Evolutionary conservation across 108 stramenopile genomes (phyloP).

Genomic region (Conticribra weissflogii): DNA sequence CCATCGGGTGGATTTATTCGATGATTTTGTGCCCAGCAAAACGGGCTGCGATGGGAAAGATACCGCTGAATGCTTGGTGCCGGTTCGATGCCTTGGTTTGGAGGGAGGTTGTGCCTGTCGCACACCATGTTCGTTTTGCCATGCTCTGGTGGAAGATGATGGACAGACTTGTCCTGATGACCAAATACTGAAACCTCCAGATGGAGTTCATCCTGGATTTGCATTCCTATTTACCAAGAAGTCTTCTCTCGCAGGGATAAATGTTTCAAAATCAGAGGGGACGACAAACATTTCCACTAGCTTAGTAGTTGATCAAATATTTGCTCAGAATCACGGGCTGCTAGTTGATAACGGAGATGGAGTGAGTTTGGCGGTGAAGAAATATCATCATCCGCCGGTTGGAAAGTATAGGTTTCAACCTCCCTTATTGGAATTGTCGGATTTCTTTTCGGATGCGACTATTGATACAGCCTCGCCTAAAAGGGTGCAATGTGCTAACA

Average conservation of each 20-base stretch:
- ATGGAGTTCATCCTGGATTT: slow-evolving; percentile 32
- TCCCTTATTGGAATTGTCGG: slow-evolving; percentile 34
- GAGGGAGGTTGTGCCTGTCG: slow-evolving; percentile 43
- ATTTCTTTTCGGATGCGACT: slow-evolving; percentile 30
- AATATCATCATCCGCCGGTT: slow-evolving; percentile 45
- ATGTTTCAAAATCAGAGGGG: neutral
- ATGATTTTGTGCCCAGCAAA: slow-evolving; percentile 45
- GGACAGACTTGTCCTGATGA: neutral
- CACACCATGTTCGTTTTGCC: slow-evolving; percentile 44
- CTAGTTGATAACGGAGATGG: slow-evolving; percentile 13
- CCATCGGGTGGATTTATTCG: slow-evolving; percentile 49
- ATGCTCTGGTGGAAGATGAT: slow-evolving; percentile 29
- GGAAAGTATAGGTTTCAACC: slow-evolving; percentile 34
- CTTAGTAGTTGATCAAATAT: slow-evolving; percentile 41
- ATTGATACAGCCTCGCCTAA: neutral
- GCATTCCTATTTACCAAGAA: slow-evolving; percentile 36
- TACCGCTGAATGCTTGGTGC: slow-evolving; percentile 3
- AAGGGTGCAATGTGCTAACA: neutral
- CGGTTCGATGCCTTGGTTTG: slow-evolving; percentile 32
- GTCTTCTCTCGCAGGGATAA: neutral
- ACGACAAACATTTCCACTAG: neutral
- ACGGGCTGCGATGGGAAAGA: neutral
- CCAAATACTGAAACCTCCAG: slow-evolving; percentile 10
- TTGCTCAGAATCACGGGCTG: slow-evolving; percentile 46
- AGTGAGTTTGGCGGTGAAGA: slow-evolving; percentile 29